Evolutionary conservation across 176 grass and related monocot genomes (phyloP).

Genomic region (Musa schizocarpa): DNA sequence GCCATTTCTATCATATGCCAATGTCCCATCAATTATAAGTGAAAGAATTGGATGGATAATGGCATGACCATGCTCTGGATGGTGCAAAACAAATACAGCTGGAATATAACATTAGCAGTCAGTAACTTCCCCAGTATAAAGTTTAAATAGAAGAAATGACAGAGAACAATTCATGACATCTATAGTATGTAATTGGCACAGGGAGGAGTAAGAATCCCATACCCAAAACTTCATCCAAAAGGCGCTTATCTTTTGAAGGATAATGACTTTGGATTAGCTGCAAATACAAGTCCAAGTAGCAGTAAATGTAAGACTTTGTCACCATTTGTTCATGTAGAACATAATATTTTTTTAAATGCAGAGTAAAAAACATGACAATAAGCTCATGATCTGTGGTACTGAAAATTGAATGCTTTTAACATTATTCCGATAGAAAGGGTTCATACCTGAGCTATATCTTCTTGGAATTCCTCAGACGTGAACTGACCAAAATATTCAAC

Average conservation of each 20-base stretch:
- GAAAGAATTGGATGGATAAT: slow-evolving; percentile 97
- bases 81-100: slow-evolving; percentile 99
- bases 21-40: slow-evolving; percentile 84
- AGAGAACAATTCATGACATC: not conserved
- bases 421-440: slow-evolving; percentile 7
- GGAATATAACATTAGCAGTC: slow-evolving; percentile 19
- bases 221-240: slow-evolving; percentile 99
- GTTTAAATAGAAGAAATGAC: not conserved
- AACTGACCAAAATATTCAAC: slow-evolving; percentile 99
- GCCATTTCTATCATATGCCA: slow-evolving; percentile 68
- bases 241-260: slow-evolving; percentile 71
- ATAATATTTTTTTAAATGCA: not conserved
- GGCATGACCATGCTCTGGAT: slow-evolving; percentile 95
- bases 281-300: slow-evolving; percentile 27
- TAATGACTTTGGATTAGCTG: slow-evolving; percentile 96
- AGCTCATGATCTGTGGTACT: slow-evolving; percentile 1
- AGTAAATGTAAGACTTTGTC: not conserved
- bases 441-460: slow-evolving; percentile 90
- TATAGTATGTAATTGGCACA: not conserved
- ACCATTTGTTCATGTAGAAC: not conserved
- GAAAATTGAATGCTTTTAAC: not conserved
- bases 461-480: slow-evolving; percentile 85
- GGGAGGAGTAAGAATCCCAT: slow-evolving; percentile 23
- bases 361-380: not conserved
- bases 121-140: slow-evolving; percentile 4